phyloP scores from a whole-genome alignment of 2,329 filamentous ascomycete genomes.

The Hysterium pulicare region DNA sequence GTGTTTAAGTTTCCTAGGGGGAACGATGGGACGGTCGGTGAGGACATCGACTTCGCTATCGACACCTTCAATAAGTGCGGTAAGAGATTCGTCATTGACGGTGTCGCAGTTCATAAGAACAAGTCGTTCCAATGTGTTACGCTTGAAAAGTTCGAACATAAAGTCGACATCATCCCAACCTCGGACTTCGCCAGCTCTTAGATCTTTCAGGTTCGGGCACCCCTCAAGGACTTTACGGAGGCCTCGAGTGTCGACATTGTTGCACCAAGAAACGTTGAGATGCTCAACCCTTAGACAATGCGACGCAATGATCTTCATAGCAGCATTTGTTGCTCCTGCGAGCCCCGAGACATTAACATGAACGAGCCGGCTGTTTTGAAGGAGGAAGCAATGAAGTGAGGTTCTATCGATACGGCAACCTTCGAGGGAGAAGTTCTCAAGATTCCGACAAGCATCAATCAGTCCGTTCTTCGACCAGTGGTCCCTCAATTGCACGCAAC shows the following conservation, averaged over 20 bases:
- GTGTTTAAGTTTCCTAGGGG: conserved; percentile 74
- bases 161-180: conserved; percentile 75
- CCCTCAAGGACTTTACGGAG: conserved; percentile 68
- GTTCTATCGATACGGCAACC: conserved; percentile 82
- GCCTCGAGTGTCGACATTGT: conserved; percentile 74
- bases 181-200: conserved; percentile 76
- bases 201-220: conserved; percentile 71
- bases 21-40: conserved; percentile 71
- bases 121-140: conserved; percentile 79
- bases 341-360: conserved; percentile 85
- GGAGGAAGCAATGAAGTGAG: conserved; percentile 72
- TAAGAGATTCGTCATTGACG: conserved; percentile 70
- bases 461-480: conserved; percentile 74
- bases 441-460: conserved; percentile 79
- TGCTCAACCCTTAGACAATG: conserved; percentile 78
- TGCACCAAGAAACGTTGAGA: conserved; percentile 92
- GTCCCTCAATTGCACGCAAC: conserved; percentile 84
- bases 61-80: conserved; percentile 69
- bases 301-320: conserved; percentile 80
- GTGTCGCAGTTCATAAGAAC: conserved; percentile 77
- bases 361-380: conserved; percentile 74
- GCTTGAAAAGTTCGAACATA: conserved; percentile 70
- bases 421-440: conserved; percentile 83
- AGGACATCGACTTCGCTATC: conserved; percentile 78
- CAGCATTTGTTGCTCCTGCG: conserved; percentile 72